These are phyloP conservation scores for Entoloma clypeatum DNA, from an alignment of 1,284 basidiomycete species.

Conservation along the genomic window DNA sequence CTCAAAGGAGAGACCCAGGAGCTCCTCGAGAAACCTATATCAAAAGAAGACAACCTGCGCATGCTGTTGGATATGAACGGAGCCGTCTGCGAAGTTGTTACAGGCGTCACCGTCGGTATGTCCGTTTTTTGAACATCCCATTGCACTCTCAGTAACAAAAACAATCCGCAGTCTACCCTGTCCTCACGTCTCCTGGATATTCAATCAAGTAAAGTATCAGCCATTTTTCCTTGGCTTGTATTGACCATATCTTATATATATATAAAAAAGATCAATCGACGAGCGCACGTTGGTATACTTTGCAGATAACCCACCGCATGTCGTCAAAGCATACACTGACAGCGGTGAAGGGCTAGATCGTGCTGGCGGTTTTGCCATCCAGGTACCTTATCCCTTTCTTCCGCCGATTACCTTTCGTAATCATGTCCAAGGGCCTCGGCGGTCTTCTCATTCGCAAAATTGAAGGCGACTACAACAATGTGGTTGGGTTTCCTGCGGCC, in stretches of 20 bases:
- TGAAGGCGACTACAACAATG: constrained; percentile 91
- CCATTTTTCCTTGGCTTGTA: neutral
- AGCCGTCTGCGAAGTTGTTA: constrained; percentile 85
- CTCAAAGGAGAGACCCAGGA: constrained; percentile 52
- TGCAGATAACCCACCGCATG: constrained; percentile 59
- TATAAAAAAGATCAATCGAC: constrained; percentile 76
- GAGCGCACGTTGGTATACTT: constrained; percentile 82
- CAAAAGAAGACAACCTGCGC: constrained; percentile 80
- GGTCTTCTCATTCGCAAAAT: constrained; percentile 79
- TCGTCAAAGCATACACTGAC: constrained; percentile 84
- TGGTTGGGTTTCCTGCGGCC: constrained; percentile 85
- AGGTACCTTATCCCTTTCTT: constrained; percentile 46
- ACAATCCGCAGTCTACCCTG: constrained; percentile 64
- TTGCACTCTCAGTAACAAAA: neutral
- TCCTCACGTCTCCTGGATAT: constrained; percentile 84
- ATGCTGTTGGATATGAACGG: constrained; percentile 90
- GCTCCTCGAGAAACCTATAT: constrained; percentile 85
- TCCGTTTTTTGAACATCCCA: constrained; percentile 8
- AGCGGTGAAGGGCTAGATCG: constrained; percentile 87
- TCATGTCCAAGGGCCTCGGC: constrained; percentile 63
- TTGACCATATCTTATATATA: no score
- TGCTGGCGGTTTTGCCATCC: constrained; percentile 94
- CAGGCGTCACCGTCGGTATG: constrained; percentile 79
- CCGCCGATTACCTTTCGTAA: neutral
- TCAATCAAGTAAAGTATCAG: constrained; percentile 56